Conservation (phyloP, 768 basidiomycete species). For the Xanthoconium purpureum region DNA sequence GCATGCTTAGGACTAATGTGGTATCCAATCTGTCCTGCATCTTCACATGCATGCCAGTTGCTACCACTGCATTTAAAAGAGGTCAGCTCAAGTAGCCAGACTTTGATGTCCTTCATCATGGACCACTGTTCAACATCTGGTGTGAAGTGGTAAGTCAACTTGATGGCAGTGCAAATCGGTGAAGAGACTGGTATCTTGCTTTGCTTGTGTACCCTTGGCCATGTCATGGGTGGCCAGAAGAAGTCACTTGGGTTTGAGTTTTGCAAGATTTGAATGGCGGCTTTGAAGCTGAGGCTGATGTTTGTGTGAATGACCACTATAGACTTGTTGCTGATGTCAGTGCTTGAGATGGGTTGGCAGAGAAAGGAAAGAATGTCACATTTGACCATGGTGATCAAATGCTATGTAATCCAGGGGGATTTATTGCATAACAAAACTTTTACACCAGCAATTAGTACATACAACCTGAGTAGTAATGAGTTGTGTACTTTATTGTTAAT, state of each 20-base stretch:
- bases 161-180: background rate
- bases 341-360: conserved; percentile 21
- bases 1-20: conserved; percentile 22
- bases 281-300: conserved; percentile 31
- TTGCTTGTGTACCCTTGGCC: conserved; percentile 17
- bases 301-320: conserved; percentile 26
- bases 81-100: conserved; percentile 35
- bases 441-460: too few species aligned
- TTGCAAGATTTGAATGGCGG: conserved; percentile 23
- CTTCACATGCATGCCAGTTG: conserved; percentile 11
- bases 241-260: conserved; percentile 22
- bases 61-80: conserved; percentile 34
- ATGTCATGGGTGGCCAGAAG: conserved; percentile 27
- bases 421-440: too few species aligned
- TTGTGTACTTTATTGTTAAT: too few species aligned
- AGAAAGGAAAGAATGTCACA: conserved; percentile 16
- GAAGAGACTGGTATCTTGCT: conserved; percentile 13
- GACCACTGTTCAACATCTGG: conserved; percentile 21
- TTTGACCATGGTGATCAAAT: conserved; percentile 21
- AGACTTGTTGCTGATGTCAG: conserved; percentile 22
- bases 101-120: conserved; percentile 13
- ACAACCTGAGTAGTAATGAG: too few species aligned
- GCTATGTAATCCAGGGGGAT: too few species aligned
- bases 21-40: conserved; percentile 38
- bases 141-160: background rate